Percentiles rank a stretch among this genome's conserved stretches.
These are phyloP conservation scores for Rutstroemia sp. DNA, from an alignment of 2,329 filamentous ascomycete genomes.

Conservation along the genomic window DNA sequence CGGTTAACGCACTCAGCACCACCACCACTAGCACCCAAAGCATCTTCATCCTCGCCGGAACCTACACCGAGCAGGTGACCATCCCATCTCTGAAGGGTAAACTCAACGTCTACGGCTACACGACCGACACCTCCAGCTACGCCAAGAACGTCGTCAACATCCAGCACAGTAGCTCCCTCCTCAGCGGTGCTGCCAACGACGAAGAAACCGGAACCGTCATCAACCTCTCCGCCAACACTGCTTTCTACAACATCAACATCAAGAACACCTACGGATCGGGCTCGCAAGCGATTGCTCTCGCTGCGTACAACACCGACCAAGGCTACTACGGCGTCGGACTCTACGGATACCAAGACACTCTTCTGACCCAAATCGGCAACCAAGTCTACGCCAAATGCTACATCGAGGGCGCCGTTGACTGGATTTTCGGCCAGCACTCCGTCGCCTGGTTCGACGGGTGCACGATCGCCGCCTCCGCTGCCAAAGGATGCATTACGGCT, in stretches of 20 bases:
- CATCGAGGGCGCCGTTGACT: slow-evolving; percentile 52
- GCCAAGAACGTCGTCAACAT: slow-evolving; percentile 43
- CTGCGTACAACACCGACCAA: slow-evolving; percentile 42
- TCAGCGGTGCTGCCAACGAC: slow-evolving; percentile 36
- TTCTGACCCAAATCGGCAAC: slow-evolving; percentile 41
- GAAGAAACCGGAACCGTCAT: slow-evolving; percentile 29
- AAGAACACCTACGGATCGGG: slow-evolving; percentile 43
- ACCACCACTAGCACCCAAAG: slow-evolving; percentile 38
- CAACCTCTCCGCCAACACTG: slow-evolving; percentile 37
- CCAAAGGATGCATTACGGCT: slow-evolving; percentile 31
- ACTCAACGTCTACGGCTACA: slow-evolving; percentile 49
- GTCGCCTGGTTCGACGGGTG: slow-evolving; percentile 34
- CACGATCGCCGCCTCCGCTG: slow-evolving; percentile 38
- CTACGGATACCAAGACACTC: slow-evolving; percentile 50
- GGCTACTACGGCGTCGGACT: slow-evolving; percentile 51
- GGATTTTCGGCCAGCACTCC: slow-evolving; percentile 49
- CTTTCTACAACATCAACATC: slow-evolving; percentile 54
- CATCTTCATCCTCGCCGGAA: slow-evolving; percentile 50
- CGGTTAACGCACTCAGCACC: slow-evolving; percentile 43
- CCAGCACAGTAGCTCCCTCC: slow-evolving; percentile 34
- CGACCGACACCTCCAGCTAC: slow-evolving; percentile 39
- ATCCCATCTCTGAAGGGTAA: slow-evolving; percentile 39
- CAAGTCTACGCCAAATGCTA: slow-evolving; percentile 49
- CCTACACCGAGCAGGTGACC: slow-evolving; percentile 51
- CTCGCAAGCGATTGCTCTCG: slow-evolving; percentile 45